Conservation (phyloP, 2,329 filamentous ascomycete genomes). For the Arthrocladium fulminans region DNA sequence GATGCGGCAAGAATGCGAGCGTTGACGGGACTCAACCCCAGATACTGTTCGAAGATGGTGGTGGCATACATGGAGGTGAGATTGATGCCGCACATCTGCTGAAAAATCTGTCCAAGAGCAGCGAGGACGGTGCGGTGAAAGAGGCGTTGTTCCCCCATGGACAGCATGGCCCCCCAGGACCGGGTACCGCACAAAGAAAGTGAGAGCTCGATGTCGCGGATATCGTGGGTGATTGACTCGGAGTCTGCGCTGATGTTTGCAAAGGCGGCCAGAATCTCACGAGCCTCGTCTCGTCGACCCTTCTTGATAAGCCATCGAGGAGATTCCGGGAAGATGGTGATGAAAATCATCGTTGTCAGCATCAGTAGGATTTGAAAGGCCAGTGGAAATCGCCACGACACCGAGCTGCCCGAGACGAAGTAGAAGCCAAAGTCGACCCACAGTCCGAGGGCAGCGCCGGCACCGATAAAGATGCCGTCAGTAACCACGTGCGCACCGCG, state of each 20-base stretch:
- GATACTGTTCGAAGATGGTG: constrained; percentile 40
- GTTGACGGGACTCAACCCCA: constrained; percentile 36
- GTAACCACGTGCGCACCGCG: constrained; percentile 46
- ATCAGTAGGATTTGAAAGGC: constrained; percentile 17
- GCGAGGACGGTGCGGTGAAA: constrained; percentile 29
- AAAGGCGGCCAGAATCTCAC: constrained; percentile 32
- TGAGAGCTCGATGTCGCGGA: not conserved
- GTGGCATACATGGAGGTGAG: constrained; percentile 43
- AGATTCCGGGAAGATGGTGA: constrained; percentile 30
- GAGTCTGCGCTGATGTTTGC: not conserved
- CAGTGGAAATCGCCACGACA: constrained; percentile 3
- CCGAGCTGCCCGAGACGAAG: not conserved
- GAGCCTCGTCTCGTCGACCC: constrained; percentile 26
- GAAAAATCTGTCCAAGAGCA: constrained; percentile 35
- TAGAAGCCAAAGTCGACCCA: constrained; percentile 5
- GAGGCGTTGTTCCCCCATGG: constrained; percentile 27
- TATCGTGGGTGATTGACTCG: not conserved
- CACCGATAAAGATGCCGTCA: constrained; percentile 29
- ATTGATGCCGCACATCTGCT: constrained; percentile 44
- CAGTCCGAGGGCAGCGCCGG: not conserved
- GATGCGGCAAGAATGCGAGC: constrained; percentile 46
- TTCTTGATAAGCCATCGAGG: constrained; percentile 40
- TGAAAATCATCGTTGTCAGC: constrained; percentile 18
- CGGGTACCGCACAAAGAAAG: not conserved
- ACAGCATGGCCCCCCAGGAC: constrained; percentile 26